Percentiles rank a stretch among this genome's conserved stretches.
Conservation (phyloP, 306 rosid species). For the Medicago lupulina region DNA sequence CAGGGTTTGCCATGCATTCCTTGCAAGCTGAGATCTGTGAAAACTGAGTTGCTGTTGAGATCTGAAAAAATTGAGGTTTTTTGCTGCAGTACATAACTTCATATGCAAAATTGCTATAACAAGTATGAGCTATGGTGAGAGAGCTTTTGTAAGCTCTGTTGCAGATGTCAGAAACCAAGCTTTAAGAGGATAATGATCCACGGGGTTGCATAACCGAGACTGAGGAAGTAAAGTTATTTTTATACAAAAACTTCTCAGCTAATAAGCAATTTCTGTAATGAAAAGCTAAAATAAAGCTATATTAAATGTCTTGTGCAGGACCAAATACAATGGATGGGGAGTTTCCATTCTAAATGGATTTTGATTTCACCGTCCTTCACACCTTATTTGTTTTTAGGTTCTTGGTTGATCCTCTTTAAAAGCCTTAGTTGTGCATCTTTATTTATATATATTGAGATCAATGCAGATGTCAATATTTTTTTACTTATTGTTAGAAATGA, state of each 20-base stretch:
- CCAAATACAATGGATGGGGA: neutral
- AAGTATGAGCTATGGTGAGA: constrained; percentile 19
- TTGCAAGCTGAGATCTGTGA: constrained; percentile 24
- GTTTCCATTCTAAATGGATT: neutral
- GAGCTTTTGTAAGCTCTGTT: constrained; percentile 6
- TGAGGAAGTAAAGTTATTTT: too few species aligned
- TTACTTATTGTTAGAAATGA: too few species aligned
- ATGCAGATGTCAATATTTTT: too few species aligned
- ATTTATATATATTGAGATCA: too few species aligned
- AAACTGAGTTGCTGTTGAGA: constrained; percentile 21
- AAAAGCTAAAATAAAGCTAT: too few species aligned
- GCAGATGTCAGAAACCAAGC: constrained; percentile 4
- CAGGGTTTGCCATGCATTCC: constrained; percentile 4
- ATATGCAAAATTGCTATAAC: neutral
- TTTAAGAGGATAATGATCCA: neutral
- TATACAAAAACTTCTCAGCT: too few species aligned
- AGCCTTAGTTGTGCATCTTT: neutral
- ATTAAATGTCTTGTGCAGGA: neutral
- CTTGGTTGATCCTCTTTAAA: neutral
- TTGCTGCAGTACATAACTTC: neutral
- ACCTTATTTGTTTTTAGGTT: neutral
- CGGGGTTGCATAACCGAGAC: too few species aligned
- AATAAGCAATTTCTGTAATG: too few species aligned
- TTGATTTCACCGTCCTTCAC: neutral
- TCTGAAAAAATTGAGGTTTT: constrained; percentile 1